Evolutionary conservation across 345 rosid species (phyloP).

Genomic region (Pseudoturritis turrita): DNA sequence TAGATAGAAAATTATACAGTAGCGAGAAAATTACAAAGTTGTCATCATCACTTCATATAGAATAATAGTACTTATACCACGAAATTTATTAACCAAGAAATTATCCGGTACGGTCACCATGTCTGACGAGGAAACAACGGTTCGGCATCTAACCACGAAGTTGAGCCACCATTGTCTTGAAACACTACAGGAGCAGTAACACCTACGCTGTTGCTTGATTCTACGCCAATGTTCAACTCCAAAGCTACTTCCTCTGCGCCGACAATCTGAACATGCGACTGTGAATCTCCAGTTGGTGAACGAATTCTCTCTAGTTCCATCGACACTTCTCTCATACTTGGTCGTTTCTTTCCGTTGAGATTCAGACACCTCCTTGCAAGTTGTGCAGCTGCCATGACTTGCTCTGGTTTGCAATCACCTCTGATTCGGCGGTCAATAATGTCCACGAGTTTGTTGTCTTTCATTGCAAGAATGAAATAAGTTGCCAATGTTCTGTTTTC

Average conservation of each 20-base stretch:
- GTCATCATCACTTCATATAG: not conserved
- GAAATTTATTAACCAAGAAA: not conserved
- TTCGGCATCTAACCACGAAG: not conserved
- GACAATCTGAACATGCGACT: not conserved
- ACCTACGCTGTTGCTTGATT: not conserved
- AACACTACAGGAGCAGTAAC: not conserved
- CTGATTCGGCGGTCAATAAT: not conserved
- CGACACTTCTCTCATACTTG: not conserved
- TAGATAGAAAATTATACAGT: not conserved
- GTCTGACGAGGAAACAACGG: not conserved
- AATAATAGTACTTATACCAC: not conserved
- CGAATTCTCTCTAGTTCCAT: not conserved
- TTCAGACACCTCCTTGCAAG: not conserved
- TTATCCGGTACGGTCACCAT: too few relatives aligned
- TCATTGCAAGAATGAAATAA: not conserved
- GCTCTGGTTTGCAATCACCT: not conserved
- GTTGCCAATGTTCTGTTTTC: conserved; percentile 10
- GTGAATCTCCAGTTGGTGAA: not conserved
- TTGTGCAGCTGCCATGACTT: conserved; percentile 1
- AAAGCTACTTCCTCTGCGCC: not conserved
- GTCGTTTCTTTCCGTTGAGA: not conserved
- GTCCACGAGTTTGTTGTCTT: not conserved
- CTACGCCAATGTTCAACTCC: not conserved
- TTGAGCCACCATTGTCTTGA: not conserved
- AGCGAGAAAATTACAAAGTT: not conserved